Evolutionary conservation across 306 rosid species (phyloP).

Genomic region (Lagenaria siceraria): DNA sequence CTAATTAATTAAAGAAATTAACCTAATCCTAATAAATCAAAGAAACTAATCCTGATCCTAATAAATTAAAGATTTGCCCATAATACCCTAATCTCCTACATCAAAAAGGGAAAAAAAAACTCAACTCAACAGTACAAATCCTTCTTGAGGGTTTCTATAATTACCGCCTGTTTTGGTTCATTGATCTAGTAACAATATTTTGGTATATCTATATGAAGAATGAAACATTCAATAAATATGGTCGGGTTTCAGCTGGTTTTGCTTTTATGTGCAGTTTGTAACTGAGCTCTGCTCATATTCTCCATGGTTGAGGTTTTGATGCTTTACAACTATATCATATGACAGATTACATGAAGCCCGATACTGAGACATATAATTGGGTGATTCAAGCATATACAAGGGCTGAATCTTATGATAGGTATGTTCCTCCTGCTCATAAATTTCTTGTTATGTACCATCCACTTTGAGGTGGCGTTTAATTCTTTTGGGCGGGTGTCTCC

Average conservation of each 20-base stretch:
- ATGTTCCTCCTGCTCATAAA: slow-evolving; percentile 5
- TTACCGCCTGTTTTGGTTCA: background rate
- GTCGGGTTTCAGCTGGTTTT: background rate
- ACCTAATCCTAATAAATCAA: too few species aligned
- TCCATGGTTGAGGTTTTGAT: slow-evolving; percentile 1
- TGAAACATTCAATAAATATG: background rate
- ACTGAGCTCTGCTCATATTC: background rate
- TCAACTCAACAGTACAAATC: too few species aligned
- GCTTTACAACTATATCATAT: slow-evolving; percentile 10
- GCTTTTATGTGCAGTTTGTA: background rate
- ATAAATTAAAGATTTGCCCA: too few species aligned
- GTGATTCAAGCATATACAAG: slow-evolving; percentile 95
- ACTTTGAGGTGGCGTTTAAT: background rate
- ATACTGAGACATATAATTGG: slow-evolving; percentile 94
- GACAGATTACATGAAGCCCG: slow-evolving; percentile 85
- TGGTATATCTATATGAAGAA: background rate
- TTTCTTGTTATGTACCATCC: background rate
- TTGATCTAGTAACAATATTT: background rate
- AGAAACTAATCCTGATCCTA: too few species aligned
- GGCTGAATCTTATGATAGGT: slow-evolving; percentile 99
- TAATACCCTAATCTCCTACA: too few species aligned
- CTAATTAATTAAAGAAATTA: too few species aligned
- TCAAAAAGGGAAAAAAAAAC: too few species aligned
- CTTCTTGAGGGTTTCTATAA: background rate
- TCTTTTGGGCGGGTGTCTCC: background rate